Conservation (phyloP, 257 asterid species). For the Verbena officinalis region DNA sequence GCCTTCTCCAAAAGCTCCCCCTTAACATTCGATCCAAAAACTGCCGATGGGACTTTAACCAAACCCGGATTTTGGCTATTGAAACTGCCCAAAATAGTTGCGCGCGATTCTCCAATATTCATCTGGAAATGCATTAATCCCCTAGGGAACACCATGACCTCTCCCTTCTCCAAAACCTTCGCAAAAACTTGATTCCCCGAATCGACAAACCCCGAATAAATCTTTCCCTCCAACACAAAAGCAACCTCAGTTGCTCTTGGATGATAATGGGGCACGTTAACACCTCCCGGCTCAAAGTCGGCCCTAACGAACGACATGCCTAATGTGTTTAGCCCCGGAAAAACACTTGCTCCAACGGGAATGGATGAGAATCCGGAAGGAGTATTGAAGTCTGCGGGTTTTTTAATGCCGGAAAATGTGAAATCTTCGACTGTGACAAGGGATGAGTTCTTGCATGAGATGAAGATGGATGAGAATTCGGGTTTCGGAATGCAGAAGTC, state of each 20-base stretch:
- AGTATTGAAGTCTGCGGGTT: slow-evolving; percentile 35
- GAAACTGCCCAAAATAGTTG: slow-evolving; percentile 70
- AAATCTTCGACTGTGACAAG: slow-evolving; percentile 64
- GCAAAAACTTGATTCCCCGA: slow-evolving; percentile 62
- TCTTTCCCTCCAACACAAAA: slow-evolving; percentile 67
- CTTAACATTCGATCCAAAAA: slow-evolving; percentile 63
- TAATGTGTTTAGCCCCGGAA: slow-evolving; percentile 75
- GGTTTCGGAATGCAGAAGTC: slow-evolving; percentile 75
- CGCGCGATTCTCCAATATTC: slow-evolving; percentile 60
- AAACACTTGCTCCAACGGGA: slow-evolving; percentile 55
- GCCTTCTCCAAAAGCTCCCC: slow-evolving; percentile 69
- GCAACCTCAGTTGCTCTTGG: slow-evolving; percentile 80
- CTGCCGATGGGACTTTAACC: slow-evolving; percentile 61
- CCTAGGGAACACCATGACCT: slow-evolving; percentile 80
- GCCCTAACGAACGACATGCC: slow-evolving; percentile 80
- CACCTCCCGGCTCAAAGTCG: slow-evolving; percentile 62
- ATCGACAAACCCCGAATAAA: slow-evolving; percentile 79
- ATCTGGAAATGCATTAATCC: slow-evolving; percentile 80
- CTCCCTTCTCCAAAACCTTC: slow-evolving; percentile 69
- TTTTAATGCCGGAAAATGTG: slow-evolving; percentile 52
- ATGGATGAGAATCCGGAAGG: slow-evolving; percentile 64
- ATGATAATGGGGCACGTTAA: slow-evolving; percentile 77
- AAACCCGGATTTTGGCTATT: slow-evolving; percentile 81
- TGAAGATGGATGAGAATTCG: slow-evolving; percentile 50
- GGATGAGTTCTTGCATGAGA: slow-evolving; percentile 76